These are phyloP conservation scores for Gardenia jasminoides DNA, from an alignment of 257 asterid genomes.

Conservation along the genomic window DNA sequence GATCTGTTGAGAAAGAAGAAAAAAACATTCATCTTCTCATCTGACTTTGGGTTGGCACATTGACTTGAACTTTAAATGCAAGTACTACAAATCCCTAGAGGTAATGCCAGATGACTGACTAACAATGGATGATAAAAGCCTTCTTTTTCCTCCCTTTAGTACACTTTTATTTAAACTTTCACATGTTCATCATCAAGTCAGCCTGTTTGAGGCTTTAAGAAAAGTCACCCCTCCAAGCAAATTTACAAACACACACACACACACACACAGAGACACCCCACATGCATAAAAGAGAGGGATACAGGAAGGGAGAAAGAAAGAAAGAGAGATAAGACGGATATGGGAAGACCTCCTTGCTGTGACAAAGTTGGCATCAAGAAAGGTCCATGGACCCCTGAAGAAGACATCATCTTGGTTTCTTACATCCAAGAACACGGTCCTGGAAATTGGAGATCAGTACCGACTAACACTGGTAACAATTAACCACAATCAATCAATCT, in stretches of 20 bases:
- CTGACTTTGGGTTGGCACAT: slow-evolving; percentile 4
- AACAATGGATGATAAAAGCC: not conserved
- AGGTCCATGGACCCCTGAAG: slow-evolving; percentile 99
- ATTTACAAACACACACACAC: not conserved
- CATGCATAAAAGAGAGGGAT: not conserved
- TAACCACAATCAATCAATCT: not conserved
- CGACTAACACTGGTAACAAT: slow-evolving; percentile 67
- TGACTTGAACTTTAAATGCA: not conserved
- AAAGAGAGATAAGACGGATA: slow-evolving; percentile 12
- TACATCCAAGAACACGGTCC: slow-evolving; percentile 96
- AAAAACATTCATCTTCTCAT: not conserved
- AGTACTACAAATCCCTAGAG: not conserved
- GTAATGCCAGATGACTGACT: not conserved
- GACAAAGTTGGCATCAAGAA: slow-evolving; percentile 89
- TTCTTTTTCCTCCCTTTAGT: no score
- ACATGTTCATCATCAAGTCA: no score
- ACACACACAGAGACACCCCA: not conserved
- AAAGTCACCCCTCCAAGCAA: slow-evolving; percentile 1
- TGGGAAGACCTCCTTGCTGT: slow-evolving; percentile 95
- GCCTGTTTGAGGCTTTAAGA: not conserved
- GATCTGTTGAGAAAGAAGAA: not conserved
- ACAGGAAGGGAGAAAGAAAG: not conserved
- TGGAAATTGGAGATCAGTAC: slow-evolving; percentile 89
- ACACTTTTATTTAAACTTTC: no score
- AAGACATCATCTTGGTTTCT: slow-evolving; percentile 80